These are phyloP conservation scores for Borovskyia barvae DNA, from an alignment of 208 protist genomes.

Conservation along the genomic window DNA sequence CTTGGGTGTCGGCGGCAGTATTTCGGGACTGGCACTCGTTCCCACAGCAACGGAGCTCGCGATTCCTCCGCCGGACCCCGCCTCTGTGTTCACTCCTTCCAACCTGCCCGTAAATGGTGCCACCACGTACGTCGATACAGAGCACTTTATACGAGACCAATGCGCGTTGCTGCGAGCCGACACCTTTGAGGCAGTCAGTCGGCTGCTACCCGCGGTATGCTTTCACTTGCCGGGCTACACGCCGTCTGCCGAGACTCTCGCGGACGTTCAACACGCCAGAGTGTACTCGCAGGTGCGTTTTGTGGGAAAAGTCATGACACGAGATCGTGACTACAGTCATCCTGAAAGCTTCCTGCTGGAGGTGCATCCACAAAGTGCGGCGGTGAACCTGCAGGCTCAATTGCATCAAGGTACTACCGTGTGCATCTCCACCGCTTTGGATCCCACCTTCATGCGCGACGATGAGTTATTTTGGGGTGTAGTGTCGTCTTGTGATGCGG, in stretches of 20 bases:
- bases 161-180: conserved; percentile 80
- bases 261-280: conserved; percentile 70
- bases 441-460: conserved; percentile 35
- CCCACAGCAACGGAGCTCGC: conserved; percentile 58
- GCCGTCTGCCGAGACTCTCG: conserved; percentile 48
- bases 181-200: conserved; percentile 77
- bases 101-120: conserved; percentile 74
- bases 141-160: conserved; percentile 73
- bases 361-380: conserved; percentile 54
- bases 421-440: conserved; percentile 72
- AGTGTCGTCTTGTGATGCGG: conserved; percentile 61
- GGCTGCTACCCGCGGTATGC: conserved; percentile 65
- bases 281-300: conserved; percentile 62
- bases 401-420: conserved; percentile 76
- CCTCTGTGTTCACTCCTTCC: conserved; percentile 55
- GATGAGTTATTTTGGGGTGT: conserved; percentile 87
- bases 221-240: conserved; percentile 58
- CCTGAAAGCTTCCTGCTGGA: conserved; percentile 76
- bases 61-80: conserved; percentile 47
- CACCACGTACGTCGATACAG: conserved; percentile 36
- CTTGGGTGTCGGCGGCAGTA: background rate
- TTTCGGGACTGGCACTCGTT: conserved; percentile 34
- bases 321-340: conserved; percentile 69
- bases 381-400: conserved; percentile 40
- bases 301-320: conserved; percentile 68